Percentiles rank a stretch among this genome's conserved stretches.
These are phyloP conservation scores for Crithidia acanthocephali DNA, from an alignment of 208 protist genomes.

Conservation along the genomic window DNA sequence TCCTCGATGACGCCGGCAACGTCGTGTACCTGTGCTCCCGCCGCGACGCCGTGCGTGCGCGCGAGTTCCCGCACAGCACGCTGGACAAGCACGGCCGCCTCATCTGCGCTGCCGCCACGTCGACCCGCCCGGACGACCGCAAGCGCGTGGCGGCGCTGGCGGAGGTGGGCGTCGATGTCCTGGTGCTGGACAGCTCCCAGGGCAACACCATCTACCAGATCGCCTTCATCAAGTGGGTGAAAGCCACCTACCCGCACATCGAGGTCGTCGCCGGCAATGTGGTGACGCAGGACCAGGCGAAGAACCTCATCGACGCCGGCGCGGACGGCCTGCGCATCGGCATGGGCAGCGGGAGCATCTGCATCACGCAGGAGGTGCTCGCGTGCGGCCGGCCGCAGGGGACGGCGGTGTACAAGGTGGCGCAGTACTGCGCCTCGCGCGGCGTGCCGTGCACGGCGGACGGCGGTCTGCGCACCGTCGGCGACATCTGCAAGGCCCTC, in stretches of 20 bases:
- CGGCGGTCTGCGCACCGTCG: conserved; percentile 93
- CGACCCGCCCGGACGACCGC: conserved; percentile 92
- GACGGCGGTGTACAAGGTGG: conserved; percentile 96
- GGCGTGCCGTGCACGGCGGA: conserved; percentile 96
- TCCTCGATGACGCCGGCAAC: conserved; percentile 93
- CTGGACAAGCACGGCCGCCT: conserved; percentile 82
- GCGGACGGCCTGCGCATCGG: conserved; percentile 97
- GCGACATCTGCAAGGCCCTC: conserved; percentile 97
- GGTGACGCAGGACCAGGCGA: conserved; percentile 96
- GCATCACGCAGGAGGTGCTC: conserved; percentile 97
- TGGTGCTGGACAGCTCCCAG: conserved; percentile 97
- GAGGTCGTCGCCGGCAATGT: conserved; percentile 97
- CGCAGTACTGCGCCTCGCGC: conserved; percentile 81
- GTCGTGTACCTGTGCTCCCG: conserved; percentile 93
- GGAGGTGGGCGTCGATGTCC: conserved; percentile 91
- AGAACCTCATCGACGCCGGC: conserved; percentile 97
- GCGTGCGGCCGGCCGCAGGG: conserved; percentile 96
- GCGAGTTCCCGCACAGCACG: conserved; percentile 82
- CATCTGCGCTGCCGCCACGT: conserved; percentile 92
- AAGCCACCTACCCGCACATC: conserved; percentile 83
- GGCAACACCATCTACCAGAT: conserved; percentile 97
- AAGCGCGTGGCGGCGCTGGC: conserved; percentile 81
- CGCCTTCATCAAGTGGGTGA: conserved; percentile 95
- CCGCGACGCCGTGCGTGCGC: conserved; percentile 84
- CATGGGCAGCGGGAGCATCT: conserved; percentile 99